Evolutionary conservation across 2,329 filamentous ascomycete genomes (phyloP), one percentile per base, ranked within the genome.

Genomic region (Chrysosporium queenslandicum): DNA sequence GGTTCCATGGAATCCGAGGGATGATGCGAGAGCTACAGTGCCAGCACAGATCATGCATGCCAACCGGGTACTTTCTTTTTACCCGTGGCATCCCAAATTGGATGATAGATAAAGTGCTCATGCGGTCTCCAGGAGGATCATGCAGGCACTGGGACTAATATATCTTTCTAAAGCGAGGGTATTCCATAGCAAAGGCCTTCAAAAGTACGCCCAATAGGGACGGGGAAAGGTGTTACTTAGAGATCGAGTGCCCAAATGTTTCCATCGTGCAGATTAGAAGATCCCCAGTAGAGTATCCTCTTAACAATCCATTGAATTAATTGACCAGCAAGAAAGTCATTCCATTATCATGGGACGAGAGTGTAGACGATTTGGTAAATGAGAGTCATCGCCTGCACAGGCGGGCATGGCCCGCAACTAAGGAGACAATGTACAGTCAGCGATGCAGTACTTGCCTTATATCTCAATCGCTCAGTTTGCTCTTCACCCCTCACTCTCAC

Each of bases 351-450:
- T 3, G 36, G 20, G 20, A 40, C 4, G n/a, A 21, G 2, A 18
- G 6, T 40, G 36, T 40, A 40, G 25, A 34, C 14, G 7, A n/a
- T 23, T 9, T 46, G 27, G 27, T 16, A 8, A 21, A 39, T 2
- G 18, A 20, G 2, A 21, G 9, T 14, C 14, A 7, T 34, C 11
- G 25, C 30, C 3, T 14, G 34, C 16, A 41, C 47, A 42, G 37
- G 25, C n/a, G 18, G n/a, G n/a, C n/a, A n/a, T n/a, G n/a, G n/a
- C n/a, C n/a, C n/a, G 30, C 30, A 4, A 25, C 20, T 25, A 25
- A 16, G 20, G 18, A 14, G 45, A 37, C 3, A 18, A 20, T 14
- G 43, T 20, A 46, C 46, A 48, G 46, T 48, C 46, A 48, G 46
- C 30, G 21, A 39, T 27, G 7, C 9, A 9, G 23, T 11, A 14